phyloP scores from a whole-genome alignment of 2,329 filamentous ascomycete genomes.

The Whalleya microplaca region DNA sequence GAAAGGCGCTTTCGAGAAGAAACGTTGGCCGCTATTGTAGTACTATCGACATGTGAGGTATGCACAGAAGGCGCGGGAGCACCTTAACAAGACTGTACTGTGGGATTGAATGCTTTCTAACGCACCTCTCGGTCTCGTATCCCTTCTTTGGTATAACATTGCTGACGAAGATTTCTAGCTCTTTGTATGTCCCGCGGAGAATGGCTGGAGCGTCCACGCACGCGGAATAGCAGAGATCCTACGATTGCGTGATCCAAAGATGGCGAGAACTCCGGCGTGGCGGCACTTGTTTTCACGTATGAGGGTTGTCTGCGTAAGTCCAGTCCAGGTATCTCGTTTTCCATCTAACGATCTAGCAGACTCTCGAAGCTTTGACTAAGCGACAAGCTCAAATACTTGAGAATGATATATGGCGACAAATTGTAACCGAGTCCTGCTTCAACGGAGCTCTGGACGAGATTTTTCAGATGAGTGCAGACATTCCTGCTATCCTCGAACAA shows the following conservation, averaged over 20 bases:
- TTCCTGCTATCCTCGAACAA: conserved; percentile 18
- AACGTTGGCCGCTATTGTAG: conserved; percentile 24
- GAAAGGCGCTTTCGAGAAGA: conserved; percentile 21
- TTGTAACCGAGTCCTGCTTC: conserved; percentile 18
- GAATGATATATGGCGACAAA: conserved; percentile 22
- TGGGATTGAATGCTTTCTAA: too few species aligned
- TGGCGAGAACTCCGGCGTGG: conserved; percentile 21
- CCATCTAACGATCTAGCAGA: conserved; percentile 13
- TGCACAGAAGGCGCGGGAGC: background rate
- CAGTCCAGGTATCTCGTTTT: background rate
- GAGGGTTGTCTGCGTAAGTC: conserved; percentile 27
- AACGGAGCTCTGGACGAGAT: conserved; percentile 22
- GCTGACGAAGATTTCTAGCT: conserved; percentile 16
- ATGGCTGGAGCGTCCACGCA: conserved; percentile 24
- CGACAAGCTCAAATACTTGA: conserved; percentile 19
- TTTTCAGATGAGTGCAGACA: conserved; percentile 17
- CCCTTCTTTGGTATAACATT: background rate
- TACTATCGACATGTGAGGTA: conserved; percentile 26
- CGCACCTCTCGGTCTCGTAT: background rate
- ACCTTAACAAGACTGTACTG: background rate
- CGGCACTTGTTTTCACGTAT: conserved; percentile 25
- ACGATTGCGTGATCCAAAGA: conserved; percentile 19
- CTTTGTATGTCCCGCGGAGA: conserved; percentile 21
- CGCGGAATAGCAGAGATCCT: conserved; percentile 23
- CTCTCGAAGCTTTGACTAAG: conserved; percentile 20